Evolutionary conservation across 352 stramenopile species (phyloP).

Genomic region (Phytophthora cactorum): DNA sequence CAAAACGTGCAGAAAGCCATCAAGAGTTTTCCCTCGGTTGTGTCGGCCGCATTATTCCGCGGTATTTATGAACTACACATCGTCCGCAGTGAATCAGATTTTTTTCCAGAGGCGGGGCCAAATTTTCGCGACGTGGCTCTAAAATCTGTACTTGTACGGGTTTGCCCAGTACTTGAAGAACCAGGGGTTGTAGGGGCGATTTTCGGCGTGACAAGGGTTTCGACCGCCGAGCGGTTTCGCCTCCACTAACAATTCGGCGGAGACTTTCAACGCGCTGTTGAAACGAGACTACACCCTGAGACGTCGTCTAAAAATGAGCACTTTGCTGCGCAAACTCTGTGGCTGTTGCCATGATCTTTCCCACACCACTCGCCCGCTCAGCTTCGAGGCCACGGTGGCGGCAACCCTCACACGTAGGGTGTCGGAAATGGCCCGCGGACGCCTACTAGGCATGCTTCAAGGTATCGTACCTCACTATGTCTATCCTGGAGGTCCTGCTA

Average conservation of each 20-base stretch:
- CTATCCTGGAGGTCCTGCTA: neutral
- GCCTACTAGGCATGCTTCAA: neutral
- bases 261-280: neutral
- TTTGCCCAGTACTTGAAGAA: neutral
- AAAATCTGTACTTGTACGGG: neutral
- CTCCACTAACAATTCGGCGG: neutral
- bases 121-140: neutral
- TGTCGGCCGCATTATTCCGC: neutral
- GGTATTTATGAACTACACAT: neutral
- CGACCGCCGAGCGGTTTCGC: neutral
- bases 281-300: neutral
- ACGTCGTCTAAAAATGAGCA: neutral
- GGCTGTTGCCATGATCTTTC: neutral
- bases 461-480: neutral
- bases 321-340: neutral
- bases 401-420: neutral
- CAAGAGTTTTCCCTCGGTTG: neutral
- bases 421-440: neutral
- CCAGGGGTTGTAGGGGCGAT: neutral
- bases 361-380: neutral
- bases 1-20: neutral
- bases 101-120: neutral
- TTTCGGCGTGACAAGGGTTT: neutral
- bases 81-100: neutral
- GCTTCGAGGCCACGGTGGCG: neutral